These are phyloP conservation scores for Truncatella angustata DNA, from an alignment of 2,329 filamentous ascomycete genomes.

Conservation along the genomic window DNA sequence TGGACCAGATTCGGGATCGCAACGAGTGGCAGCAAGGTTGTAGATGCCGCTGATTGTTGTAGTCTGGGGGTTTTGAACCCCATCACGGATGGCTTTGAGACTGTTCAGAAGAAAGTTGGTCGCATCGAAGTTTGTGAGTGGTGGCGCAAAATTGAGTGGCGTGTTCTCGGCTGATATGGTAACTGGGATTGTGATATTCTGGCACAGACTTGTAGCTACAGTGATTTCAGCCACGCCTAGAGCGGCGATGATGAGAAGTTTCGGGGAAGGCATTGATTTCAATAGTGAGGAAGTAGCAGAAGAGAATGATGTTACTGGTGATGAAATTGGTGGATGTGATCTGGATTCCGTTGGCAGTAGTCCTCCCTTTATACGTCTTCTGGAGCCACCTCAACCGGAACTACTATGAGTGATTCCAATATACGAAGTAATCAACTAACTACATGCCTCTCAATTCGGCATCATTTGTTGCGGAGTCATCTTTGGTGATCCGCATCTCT, in stretches of 20 bases:
- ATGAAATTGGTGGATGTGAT: too few relatives aligned
- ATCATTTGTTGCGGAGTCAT: too few relatives aligned
- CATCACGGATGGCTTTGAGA: not conserved
- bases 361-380: too few relatives aligned
- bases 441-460: too few relatives aligned
- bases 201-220: constrained; percentile 34
- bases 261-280: not conserved
- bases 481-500: too few relatives aligned
- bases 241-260: not conserved
- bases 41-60: constrained; percentile 51
- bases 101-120: constrained; percentile 48
- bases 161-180: constrained; percentile 52
- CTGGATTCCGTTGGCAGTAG: too few relatives aligned
- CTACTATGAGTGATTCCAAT: too few relatives aligned
- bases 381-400: too few relatives aligned
- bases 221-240: not conserved
- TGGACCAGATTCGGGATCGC: constrained; percentile 48
- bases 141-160: constrained; percentile 47
- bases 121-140: constrained; percentile 53
- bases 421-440: too few relatives aligned
- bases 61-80: constrained; percentile 9
- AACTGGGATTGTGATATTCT: constrained; percentile 55
- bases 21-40: constrained; percentile 59
- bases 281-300: too few relatives aligned
- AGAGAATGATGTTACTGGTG: too few relatives aligned